Evolutionary conservation across 1,284 basidiomycete genomes (phyloP).

Genomic region (Somion occarium): DNA sequence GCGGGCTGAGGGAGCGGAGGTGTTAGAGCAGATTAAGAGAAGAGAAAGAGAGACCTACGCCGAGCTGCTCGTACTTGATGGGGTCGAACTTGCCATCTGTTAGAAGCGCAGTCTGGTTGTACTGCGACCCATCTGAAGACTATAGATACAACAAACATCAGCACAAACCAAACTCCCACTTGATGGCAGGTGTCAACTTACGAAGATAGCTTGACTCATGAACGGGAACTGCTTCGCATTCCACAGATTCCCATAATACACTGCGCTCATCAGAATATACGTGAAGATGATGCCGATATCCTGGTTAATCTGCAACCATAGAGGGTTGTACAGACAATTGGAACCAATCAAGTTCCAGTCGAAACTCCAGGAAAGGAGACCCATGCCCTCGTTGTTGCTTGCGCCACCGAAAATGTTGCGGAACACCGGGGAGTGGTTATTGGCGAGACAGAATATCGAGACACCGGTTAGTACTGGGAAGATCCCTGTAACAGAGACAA

Average conservation of each 20-base stretch:
- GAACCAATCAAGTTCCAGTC: conserved; percentile 44
- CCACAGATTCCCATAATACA: conserved; percentile 31
- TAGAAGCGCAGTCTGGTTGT: conserved; percentile 29
- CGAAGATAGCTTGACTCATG: conserved; percentile 30
- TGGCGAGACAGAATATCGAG: conserved; percentile 55
- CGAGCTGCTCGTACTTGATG: conserved; percentile 23
- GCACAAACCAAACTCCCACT: neutral
- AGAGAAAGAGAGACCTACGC: conserved; percentile 13
- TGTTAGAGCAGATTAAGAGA: neutral
- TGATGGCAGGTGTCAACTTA: no score
- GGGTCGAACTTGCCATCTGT: conserved; percentile 27
- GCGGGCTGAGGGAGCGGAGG: conserved; percentile 19
- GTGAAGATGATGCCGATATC: conserved; percentile 28
- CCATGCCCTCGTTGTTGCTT: conserved; percentile 56
- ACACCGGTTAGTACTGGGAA: conserved; percentile 40
- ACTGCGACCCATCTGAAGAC: conserved; percentile 24
- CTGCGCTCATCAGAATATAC: conserved; percentile 27
- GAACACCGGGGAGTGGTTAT: conserved; percentile 41
- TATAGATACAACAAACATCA: conserved; percentile 6
- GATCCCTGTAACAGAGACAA: conserved; percentile 27
- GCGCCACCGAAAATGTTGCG: conserved; percentile 57
- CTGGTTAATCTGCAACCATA: conserved; percentile 30
- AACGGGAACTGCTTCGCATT: conserved; percentile 28
- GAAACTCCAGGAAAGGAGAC: conserved; percentile 45
- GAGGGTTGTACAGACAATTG: conserved; percentile 24